Evolutionary conservation across 345 rosid species (phyloP).

Genomic region (Clausena lansium): DNA sequence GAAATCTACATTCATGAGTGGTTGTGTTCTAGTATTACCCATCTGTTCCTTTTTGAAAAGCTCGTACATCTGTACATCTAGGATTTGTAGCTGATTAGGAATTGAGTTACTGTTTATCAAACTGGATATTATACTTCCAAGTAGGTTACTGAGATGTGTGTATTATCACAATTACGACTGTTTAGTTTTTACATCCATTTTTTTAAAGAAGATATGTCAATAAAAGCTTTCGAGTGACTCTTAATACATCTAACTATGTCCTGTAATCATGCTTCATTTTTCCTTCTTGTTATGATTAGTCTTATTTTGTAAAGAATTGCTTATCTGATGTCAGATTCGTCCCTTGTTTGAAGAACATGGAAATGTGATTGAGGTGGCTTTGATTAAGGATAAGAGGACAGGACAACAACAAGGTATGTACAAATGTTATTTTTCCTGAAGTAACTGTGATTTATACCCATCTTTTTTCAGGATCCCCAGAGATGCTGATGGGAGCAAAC

Average conservation of each 20-base stretch:
- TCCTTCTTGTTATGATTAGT: background rate
- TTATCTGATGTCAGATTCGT: slow-evolving; percentile 59
- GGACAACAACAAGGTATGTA: slow-evolving; percentile 95
- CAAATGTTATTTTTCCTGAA: slow-evolving; percentile 33
- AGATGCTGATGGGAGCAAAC: slow-evolving; percentile 94
- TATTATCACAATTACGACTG: background rate
- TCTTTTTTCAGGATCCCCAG: slow-evolving; percentile 73
- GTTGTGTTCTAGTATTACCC: background rate
- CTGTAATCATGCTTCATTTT: background rate
- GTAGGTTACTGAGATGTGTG: background rate
- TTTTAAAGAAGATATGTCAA: background rate
- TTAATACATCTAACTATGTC: background rate
- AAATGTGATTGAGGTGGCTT: slow-evolving; percentile 87
- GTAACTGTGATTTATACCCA: slow-evolving; percentile 43
- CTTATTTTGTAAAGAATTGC: background rate
- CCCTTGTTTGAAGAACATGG: slow-evolving; percentile 88
- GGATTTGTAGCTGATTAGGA: background rate
- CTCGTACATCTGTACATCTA: background rate
- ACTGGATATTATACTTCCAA: background rate
- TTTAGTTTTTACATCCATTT: background rate
- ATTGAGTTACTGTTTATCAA: background rate
- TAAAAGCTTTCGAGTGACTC: background rate
- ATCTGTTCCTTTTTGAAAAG: background rate
- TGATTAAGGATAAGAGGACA: slow-evolving; percentile 92
- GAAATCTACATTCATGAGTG: background rate